Evolutionary conservation across 176 grass and related monocot genomes (phyloP).

Genomic region (Tuctoria greenei): DNA sequence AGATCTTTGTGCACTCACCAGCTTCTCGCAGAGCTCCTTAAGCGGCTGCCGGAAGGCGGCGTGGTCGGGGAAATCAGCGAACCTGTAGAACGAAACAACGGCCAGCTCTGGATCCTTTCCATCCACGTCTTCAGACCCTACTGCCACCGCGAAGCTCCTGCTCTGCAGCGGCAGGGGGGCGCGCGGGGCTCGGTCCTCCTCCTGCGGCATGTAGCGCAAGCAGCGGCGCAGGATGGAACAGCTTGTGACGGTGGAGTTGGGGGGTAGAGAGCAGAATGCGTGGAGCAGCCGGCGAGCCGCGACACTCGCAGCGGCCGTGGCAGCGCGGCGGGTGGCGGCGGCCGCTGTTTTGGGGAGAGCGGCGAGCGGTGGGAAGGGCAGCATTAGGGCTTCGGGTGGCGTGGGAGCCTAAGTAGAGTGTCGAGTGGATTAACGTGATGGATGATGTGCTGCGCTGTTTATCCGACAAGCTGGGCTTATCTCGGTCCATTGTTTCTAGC

Average conservation of each 20-base stretch:
- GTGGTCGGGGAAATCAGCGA: constrained; percentile 81
- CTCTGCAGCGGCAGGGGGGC: constrained; percentile 21
- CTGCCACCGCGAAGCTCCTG: constrained; percentile 36
- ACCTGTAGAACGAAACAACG: constrained; percentile 86
- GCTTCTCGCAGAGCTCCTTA: constrained; percentile 79
- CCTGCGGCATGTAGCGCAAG: constrained; percentile 32
- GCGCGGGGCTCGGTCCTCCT: constrained; percentile 4
- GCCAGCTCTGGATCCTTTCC: constrained; percentile 35
- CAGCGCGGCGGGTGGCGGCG: constrained; percentile 37
- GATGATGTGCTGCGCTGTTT: not conserved
- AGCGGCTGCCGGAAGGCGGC: constrained; percentile 58
- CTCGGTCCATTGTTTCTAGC: not conserved
- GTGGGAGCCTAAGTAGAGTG: not conserved
- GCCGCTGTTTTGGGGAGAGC: constrained; percentile 37
- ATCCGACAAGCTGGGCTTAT: not conserved
- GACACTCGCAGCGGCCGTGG: constrained; percentile 37
- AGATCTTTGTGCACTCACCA: constrained; percentile 48
- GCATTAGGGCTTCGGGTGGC: not conserved
- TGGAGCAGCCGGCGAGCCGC: constrained; percentile 33
- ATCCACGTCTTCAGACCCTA: not conserved
- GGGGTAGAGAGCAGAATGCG: not conserved
- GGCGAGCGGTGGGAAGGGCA: constrained; percentile 44
- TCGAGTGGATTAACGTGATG: too few relatives aligned
- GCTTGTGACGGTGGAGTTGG: not conserved
- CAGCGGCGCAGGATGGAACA: constrained; percentile 2